Base-by-base conservation (phyloP, 1,284 basidiomycete genomes). In the Pyrrhoderma lamaoense region DNA sequence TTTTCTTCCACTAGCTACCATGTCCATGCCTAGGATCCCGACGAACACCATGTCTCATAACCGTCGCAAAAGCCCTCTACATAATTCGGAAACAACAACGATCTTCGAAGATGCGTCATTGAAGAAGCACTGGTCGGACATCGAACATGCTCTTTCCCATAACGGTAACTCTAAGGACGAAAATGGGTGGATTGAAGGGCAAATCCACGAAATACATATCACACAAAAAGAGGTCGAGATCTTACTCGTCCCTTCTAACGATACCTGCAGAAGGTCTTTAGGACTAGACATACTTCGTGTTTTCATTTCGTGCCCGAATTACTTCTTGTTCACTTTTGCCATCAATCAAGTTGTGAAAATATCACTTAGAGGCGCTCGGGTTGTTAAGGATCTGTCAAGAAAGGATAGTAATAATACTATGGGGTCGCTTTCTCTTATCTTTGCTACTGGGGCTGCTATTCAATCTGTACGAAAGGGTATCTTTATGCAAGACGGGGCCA, bases 151-250 rank as follows among this genome's bases (percentile, higher is more conserved):
- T 39, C 4, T 25, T 16, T 19, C 45, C 8, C 21, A 8, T 13
- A n/a, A n/a, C 14, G 4, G 13, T 21, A 19, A 22, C 11, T 19
- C 16, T 19, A 14, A n/a, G 13, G 45, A 19, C 36, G 46, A 47
- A 27, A 27, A 37, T 47, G 46, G 46, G 7, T 47, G 46, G 46
- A 39, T 47, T n/a, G 46, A 47, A 21, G 46, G 46, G 3, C 19
- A 22, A n/a, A 36, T 47, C 8, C 46, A 47, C n/a, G 46, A 47
- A 36, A 47, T 38, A 18, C 35, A 23, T 7, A 8, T 23, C 5
- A 39, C 46, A 2, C 46, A 47, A 38, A 47, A 47, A 38, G 46
- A 47, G 46, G 21, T 38, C 27, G 46, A 47, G n/a, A 37, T 47
- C 35, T 25, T 47, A 5, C 19, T 47, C 36, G 46, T 39, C 5